Conservation (phyloP, 2,329 filamentous ascomycete genomes). For the Ophiostoma angusticollis region DNA sequence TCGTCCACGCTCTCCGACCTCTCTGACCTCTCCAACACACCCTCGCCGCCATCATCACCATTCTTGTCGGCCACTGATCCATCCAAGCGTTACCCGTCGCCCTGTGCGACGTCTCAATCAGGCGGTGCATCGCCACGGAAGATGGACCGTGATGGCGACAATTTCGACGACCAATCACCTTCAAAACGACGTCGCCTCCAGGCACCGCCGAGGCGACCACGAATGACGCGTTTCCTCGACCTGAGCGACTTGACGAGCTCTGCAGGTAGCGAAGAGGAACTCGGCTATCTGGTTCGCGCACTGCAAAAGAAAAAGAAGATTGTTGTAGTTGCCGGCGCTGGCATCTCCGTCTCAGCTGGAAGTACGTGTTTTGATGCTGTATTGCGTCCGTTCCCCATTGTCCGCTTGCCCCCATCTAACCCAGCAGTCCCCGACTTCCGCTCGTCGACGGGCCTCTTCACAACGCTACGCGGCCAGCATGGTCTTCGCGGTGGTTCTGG, state of each 20-base stretch:
- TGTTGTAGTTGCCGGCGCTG: conserved; percentile 88
- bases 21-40: conserved; percentile 40
- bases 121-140: conserved; percentile 40
- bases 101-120: conserved; percentile 33
- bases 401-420: conserved; percentile 3
- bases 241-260: conserved; percentile 39
- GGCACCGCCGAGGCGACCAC: conserved; percentile 37
- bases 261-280: conserved; percentile 39
- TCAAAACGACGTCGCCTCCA: conserved; percentile 60
- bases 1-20: conserved; percentile 34
- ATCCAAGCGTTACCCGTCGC: conserved; percentile 38
- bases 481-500: conserved; percentile 83
- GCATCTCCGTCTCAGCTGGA: conserved; percentile 91
- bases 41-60: conserved; percentile 36
- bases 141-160: conserved; percentile 17
- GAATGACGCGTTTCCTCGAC: conserved; percentile 73
- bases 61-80: conserved; percentile 23
- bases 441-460: conserved; percentile 81
- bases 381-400: background rate
- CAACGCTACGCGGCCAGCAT: conserved; percentile 70
- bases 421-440: conserved; percentile 79
- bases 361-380: conserved; percentile 41
- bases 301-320: conserved; percentile 89
- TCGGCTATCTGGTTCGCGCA: conserved; percentile 59
- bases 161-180: conserved; percentile 50